Conservation (phyloP, 164 flowering plant species). For the Malania oleifera region DNA sequence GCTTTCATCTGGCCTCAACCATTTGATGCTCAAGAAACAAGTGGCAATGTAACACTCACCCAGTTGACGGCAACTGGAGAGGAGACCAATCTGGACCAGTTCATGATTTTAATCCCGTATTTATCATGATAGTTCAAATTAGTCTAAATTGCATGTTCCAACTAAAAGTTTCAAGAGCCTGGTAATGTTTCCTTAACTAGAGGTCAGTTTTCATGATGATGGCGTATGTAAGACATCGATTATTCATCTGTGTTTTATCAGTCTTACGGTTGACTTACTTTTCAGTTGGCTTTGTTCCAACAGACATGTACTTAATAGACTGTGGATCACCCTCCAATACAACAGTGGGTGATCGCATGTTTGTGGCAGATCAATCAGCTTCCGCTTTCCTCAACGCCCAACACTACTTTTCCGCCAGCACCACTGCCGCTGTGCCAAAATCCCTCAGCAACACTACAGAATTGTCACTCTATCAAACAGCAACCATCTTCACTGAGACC, state of each 20-base stretch:
- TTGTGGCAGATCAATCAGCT: constrained; percentile 38
- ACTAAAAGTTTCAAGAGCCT: too few relatives aligned
- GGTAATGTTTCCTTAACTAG: too few relatives aligned
- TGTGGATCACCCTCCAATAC: constrained; percentile 62
- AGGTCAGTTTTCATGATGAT: constrained; percentile 24
- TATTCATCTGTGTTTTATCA: constrained; percentile 29
- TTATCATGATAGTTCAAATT: too few relatives aligned
- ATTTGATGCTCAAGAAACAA: too few relatives aligned
- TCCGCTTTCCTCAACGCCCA: constrained; percentile 44
- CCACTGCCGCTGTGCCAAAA: too few relatives aligned
- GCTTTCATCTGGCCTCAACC: too few relatives aligned
- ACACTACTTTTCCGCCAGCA: constrained; percentile 34
- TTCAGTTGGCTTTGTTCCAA: constrained; percentile 42
- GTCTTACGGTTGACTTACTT: constrained; percentile 19
- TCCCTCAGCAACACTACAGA: constrained; percentile 26
- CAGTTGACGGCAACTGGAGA: too few relatives aligned
- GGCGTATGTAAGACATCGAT: constrained; percentile 18
- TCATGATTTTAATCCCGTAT: too few relatives aligned
- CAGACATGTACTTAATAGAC: constrained; percentile 49
- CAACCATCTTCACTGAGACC: constrained; percentile 42
- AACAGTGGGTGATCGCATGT: constrained; percentile 38
- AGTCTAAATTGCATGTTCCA: too few relatives aligned
- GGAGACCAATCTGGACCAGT: too few relatives aligned
- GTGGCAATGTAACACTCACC: too few relatives aligned
- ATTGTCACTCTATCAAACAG: constrained; percentile 46